These are phyloP conservation scores for Cryptosporidium tyzzeri DNA, from an alignment of 169 alveolate genomes.

Conservation along the genomic window DNA sequence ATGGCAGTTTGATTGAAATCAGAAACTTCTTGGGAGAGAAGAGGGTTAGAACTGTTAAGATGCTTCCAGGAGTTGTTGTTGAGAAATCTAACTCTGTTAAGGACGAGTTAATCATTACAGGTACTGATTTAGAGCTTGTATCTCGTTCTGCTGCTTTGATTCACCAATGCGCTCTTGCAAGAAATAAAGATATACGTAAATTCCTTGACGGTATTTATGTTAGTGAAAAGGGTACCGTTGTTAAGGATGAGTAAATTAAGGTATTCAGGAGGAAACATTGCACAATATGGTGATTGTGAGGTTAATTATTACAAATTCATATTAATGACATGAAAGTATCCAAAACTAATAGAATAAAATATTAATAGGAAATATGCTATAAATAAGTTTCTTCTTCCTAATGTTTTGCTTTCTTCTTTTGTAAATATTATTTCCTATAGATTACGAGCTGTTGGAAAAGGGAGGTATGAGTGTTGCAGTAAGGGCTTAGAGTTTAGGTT, in stretches of 20 bases:
- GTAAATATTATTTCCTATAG: not conserved
- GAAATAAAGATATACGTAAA: slow-evolving; percentile 98
- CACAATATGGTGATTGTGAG: slow-evolving; percentile 5
- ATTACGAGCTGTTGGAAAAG: not conserved
- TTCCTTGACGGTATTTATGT: slow-evolving; percentile 99
- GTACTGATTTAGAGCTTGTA: slow-evolving; percentile 96
- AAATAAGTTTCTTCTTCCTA: slow-evolving; percentile 16
- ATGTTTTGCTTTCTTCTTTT: not conserved
- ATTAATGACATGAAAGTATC: not conserved
- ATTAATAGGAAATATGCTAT: slow-evolving; percentile 4
- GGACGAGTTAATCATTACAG: slow-evolving; percentile 97
- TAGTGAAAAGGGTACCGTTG: slow-evolving; percentile 94
- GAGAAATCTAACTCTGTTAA: slow-evolving; percentile 93
- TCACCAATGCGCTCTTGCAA: slow-evolving; percentile 96
- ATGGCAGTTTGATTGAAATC: slow-evolving; percentile 95
- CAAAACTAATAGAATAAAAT: not conserved
- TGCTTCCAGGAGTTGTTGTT: slow-evolving; percentile 94
- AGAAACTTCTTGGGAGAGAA: slow-evolving; percentile 99
- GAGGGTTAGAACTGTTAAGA: slow-evolving; percentile 93
- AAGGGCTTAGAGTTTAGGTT: too few relatives aligned
- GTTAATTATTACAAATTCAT: slow-evolving; percentile 6
- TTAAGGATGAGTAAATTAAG: slow-evolving; percentile 84
- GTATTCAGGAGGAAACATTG: not conserved
- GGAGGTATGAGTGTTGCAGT: too few relatives aligned
- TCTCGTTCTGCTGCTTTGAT: slow-evolving; percentile 98